Evolutionary conservation across 192 early-diverging fungal species (phyloP), one percentile per base, ranked within the genome.

Genomic region (Entomortierella parvispora): DNA sequence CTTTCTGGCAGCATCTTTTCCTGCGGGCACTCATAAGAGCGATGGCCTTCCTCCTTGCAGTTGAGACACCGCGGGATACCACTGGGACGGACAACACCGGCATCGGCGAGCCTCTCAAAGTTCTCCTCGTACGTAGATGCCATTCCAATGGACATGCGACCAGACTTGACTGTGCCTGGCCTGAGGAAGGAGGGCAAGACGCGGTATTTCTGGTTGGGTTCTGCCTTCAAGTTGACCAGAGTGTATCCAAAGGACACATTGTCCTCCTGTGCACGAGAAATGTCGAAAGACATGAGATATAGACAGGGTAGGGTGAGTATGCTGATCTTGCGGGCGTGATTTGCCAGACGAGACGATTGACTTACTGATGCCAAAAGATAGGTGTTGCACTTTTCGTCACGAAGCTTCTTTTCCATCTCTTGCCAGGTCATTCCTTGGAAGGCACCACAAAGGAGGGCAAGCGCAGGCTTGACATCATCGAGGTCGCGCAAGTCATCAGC

Each of bases 31-130:
- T 83, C 79, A 40, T 66, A 56, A 15, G 68, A 59, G 33, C 66
- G 51, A 47, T 89, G 87, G 44, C 87, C 88, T n/a, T 56, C 57
- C 71, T 86, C 31, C 64, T 80, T 65, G 65, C 86, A 89, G 65
- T 69, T 78, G 77, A 80, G 76, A 69, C 87, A 86, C 50, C 63
- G 54, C 46, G 66, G 64, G n/a, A 76, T 20, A 14, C 71, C 64
- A 25, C 71, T 76, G 17, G 71, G 59, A n/a, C 64, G 64, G 15
- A 76, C 65, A 3, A 76, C 58, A 7, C 71, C 71, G 0, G 51
- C 64, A 3, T 40, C 14, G 0, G 59, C 58, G 28, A 76, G 59
- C 44, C 71, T 57, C 7, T 32, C 28, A 33, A 62, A 51, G 53
- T 76, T 76, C 28, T 76, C 71, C 20, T 76, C 65, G 18, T 67